These are phyloP conservation scores for Megacollybia marginata DNA, from an alignment of 768 basidiomycete species.

Conservation along the genomic window DNA sequence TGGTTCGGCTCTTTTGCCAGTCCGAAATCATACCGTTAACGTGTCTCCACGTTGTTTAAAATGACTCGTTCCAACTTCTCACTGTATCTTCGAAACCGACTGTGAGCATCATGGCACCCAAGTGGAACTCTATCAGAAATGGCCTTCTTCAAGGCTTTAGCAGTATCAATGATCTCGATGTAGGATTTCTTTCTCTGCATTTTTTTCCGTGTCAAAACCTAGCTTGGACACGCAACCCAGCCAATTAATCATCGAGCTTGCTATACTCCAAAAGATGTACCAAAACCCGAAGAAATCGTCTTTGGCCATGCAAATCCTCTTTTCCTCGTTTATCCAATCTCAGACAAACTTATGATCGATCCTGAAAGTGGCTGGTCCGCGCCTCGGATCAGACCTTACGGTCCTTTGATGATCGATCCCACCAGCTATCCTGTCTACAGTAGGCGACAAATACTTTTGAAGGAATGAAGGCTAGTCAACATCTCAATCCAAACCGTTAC, in stretches of 20 bases:
- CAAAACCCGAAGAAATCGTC: constrained; percentile 34
- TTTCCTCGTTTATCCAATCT: neutral
- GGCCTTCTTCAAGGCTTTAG: neutral
- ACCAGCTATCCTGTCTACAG: constrained; percentile 63
- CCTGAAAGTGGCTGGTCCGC: constrained; percentile 59
- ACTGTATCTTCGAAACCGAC: neutral
- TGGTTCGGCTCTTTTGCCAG: too few species aligned
- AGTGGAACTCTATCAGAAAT: neutral
- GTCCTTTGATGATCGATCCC: constrained; percentile 61
- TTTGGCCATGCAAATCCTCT: constrained; percentile 45
- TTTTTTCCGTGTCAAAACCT: neutral
- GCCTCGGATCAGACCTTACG: constrained; percentile 72
- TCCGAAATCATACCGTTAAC: too few species aligned
- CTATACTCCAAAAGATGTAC: constrained; percentile 44
- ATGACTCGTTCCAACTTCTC: too few species aligned
- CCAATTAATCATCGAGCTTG: constrained; percentile 39
- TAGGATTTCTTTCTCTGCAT: neutral
- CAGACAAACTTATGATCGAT: constrained; percentile 37
- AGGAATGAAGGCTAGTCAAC: constrained; percentile 53
- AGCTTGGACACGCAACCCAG: constrained; percentile 35
- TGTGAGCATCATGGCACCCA: neutral
- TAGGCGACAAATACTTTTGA: constrained; percentile 64
- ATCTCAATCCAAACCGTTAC: neutral
- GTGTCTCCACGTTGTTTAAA: too few species aligned
- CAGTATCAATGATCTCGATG: neutral